Conservation (phyloP, 2,329 filamentous ascomycete species). For the Zasmidium angulare region DNA sequence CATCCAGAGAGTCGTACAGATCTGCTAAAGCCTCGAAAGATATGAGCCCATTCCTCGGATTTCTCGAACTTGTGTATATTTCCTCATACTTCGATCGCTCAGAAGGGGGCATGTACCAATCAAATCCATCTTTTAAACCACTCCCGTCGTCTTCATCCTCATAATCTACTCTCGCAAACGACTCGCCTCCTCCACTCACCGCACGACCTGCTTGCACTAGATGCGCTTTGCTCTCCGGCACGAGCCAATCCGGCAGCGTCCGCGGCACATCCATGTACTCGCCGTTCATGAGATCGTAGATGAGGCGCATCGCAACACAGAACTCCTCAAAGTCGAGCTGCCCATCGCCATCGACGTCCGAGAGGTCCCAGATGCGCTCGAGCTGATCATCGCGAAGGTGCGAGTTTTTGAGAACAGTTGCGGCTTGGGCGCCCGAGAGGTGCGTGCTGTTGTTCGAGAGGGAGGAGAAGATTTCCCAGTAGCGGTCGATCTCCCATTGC, state of each 20-base stretch:
- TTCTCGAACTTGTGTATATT: slow-evolving; percentile 91
- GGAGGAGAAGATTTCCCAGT: slow-evolving; percentile 77
- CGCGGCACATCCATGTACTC: slow-evolving; percentile 88
- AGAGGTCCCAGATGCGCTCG: slow-evolving; percentile 95
- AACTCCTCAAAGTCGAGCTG: slow-evolving; percentile 99
- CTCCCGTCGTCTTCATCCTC: slow-evolving; percentile 75
- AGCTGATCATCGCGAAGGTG: slow-evolving; percentile 77
- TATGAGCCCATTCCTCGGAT: slow-evolving; percentile 71
- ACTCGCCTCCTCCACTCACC: slow-evolving; percentile 72
- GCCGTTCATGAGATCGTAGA: slow-evolving; percentile 95
- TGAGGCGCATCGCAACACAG: slow-evolving; percentile 96
- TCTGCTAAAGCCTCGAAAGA: slow-evolving; percentile 75
- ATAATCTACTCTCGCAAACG: slow-evolving; percentile 80
- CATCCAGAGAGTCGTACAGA: slow-evolving; percentile 78
- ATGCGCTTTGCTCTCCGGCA: slow-evolving; percentile 92
- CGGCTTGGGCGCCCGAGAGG: slow-evolving; percentile 68
- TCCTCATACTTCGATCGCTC: slow-evolving; percentile 96
- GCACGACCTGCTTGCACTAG: slow-evolving; percentile 81
- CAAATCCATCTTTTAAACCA: slow-evolving; percentile 92
- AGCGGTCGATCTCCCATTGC: slow-evolving; percentile 73
- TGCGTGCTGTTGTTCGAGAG: slow-evolving; percentile 63
- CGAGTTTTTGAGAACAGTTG: slow-evolving; percentile 71
- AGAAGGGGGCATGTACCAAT: slow-evolving; percentile 96
- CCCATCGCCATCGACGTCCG: slow-evolving; percentile 95
- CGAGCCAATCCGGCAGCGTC: slow-evolving; percentile 88